Evolutionary conservation across 345 rosid genomes (phyloP).

Genomic region (Linum usitatissimum): DNA sequence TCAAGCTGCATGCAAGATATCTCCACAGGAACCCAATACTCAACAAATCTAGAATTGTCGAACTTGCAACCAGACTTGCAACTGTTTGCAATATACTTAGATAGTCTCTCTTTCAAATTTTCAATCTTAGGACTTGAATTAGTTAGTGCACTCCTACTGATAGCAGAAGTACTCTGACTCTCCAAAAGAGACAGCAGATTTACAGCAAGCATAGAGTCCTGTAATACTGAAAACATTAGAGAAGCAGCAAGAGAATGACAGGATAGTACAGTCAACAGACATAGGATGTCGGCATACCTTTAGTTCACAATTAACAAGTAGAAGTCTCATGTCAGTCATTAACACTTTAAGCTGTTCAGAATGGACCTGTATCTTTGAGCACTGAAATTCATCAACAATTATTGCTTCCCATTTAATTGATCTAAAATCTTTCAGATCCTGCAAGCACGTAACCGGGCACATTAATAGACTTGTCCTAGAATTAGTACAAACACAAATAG

Average conservation of each 20-base stretch:
- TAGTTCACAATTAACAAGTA: constrained; percentile 33
- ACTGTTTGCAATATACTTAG: constrained; percentile 24
- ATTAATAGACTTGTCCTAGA: not conserved
- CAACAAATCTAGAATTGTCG: constrained; percentile 36
- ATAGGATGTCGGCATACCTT: constrained; percentile 30
- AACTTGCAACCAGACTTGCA: constrained; percentile 24
- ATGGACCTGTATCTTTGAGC: constrained; percentile 14
- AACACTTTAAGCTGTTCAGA: constrained; percentile 30
- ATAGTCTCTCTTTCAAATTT: constrained; percentile 31
- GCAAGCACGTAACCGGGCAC: constrained; percentile 10
- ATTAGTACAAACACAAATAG: not conserved
- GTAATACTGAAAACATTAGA: constrained; percentile 17
- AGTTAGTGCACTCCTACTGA: constrained; percentile 6
- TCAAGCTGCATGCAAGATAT: constrained; percentile 79
- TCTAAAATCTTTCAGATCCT: constrained; percentile 32
- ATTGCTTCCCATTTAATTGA: constrained; percentile 41
- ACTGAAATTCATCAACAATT: constrained; percentile 42
- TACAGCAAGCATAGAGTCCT: constrained; percentile 30
- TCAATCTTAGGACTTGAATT: constrained; percentile 20
- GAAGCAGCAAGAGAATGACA: constrained; percentile 5
- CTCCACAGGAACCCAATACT: constrained; percentile 87
- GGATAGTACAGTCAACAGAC: not conserved
- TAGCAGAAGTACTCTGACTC: constrained; percentile 8
- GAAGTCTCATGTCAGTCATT: constrained; percentile 32
- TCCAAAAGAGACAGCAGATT: constrained; percentile 29